Conservation (phyloP, 2,329 filamentous ascomycete genomes). For the Plenodomus biglobosus region DNA sequence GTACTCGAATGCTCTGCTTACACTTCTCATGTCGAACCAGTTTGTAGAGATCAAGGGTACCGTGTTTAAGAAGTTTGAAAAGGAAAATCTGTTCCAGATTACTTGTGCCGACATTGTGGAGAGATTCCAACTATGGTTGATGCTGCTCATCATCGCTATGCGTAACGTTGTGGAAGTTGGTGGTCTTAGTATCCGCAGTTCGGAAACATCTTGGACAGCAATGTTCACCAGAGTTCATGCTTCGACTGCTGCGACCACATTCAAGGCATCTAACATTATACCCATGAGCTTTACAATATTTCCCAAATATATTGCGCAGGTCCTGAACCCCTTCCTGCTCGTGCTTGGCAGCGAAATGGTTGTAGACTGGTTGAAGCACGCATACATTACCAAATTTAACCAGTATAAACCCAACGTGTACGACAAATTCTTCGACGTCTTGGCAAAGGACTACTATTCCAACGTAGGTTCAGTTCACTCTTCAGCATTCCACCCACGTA, state of each 20-base stretch:
- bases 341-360: conserved; percentile 96
- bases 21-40: conserved; percentile 91
- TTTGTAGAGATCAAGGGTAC: conserved; percentile 99
- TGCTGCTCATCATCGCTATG: conserved; percentile 93
- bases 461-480: conserved; percentile 60
- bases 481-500: not conserved
- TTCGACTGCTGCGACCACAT: conserved; percentile 51
- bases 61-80: conserved; percentile 98
- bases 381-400: conserved; percentile 98
- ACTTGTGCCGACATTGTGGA: conserved; percentile 97
- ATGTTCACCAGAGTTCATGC: conserved; percentile 49
- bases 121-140: conserved; percentile 95
- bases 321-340: conserved; percentile 88
- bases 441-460: conserved; percentile 97
- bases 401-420: conserved; percentile 92
- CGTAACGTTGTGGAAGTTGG: conserved; percentile 96
- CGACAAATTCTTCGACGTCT: conserved; percentile 82
- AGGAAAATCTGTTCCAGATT: conserved; percentile 94
- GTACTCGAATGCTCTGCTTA: conserved; percentile 93
- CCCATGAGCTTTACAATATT: conserved; percentile 90
- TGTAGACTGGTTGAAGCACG: conserved; percentile 95
- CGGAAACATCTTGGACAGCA: conserved; percentile 32
- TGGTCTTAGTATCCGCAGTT: conserved; percentile 63
- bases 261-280: conserved; percentile 71
- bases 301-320: conserved; percentile 83